Conservation (phyloP, 2,329 filamentous ascomycete genomes). For the Arthrinium phaeospermum region DNA sequence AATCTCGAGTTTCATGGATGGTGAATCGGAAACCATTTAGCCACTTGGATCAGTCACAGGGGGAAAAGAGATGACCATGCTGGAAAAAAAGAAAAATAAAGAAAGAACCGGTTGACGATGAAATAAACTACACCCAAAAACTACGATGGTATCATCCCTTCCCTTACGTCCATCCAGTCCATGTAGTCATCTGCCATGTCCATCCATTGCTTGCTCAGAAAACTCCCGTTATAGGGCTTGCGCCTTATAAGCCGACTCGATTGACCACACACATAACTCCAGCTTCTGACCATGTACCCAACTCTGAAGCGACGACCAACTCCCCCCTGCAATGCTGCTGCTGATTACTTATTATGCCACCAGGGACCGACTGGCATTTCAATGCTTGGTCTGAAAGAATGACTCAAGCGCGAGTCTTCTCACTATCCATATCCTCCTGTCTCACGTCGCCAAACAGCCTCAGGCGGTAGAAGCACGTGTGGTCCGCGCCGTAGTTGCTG, state of each 20-base stretch:
- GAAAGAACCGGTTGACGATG: conserved; percentile 24
- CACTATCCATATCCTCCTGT: conserved; percentile 25
- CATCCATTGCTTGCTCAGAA: conserved; percentile 8
- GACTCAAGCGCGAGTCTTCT: neutral
- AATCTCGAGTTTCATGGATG: neutral
- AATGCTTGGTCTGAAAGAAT: neutral
- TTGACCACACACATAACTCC: neutral
- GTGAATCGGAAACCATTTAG: neutral
- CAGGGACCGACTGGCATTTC: neutral
- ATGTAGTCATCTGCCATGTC: conserved; percentile 3
- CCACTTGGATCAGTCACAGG: neutral
- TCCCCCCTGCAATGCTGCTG: neutral
- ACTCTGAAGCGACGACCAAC: neutral
- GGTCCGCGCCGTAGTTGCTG: conserved; percentile 64
- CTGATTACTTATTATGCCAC: neutral
- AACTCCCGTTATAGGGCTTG: neutral
- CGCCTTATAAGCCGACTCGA: neutral
- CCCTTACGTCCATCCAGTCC: conserved; percentile 21
- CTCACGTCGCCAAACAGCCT: conserved; percentile 57
- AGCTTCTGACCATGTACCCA: conserved; percentile 7
- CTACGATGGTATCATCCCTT: conserved; percentile 33
- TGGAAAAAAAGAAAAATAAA: conserved; percentile 14
- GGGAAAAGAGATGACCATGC: neutral
- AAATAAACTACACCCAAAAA: conserved; percentile 27
- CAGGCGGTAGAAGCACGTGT: conserved; percentile 72